Evolutionary conservation across 23 red algal species (phyloP).

Genomic region (Agarophyton chilense): DNA sequence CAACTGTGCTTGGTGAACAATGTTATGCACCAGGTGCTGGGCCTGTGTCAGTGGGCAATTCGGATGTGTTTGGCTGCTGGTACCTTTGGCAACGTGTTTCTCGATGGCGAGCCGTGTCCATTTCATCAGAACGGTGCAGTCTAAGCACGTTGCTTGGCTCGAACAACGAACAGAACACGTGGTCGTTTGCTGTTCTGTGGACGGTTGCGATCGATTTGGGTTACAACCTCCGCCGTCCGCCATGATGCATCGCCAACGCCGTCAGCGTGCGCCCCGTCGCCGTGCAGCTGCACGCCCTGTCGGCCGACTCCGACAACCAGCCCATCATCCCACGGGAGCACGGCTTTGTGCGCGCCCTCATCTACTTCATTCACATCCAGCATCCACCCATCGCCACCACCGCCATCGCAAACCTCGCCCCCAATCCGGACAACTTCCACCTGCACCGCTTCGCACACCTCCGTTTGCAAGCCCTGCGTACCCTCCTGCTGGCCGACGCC

Average conservation of each 20-base stretch:
- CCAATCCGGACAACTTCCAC: constrained; percentile 71
- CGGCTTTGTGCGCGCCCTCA: constrained; percentile 73
- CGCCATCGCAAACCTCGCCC: constrained; percentile 77
- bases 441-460: constrained; percentile 49
- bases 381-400: constrained; percentile 62
- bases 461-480: constrained; percentile 25
- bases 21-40: too few relatives aligned
- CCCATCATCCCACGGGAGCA: constrained; percentile 86
- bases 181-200: too few relatives aligned
- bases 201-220: too few relatives aligned
- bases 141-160: too few relatives aligned
- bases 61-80: too few relatives aligned
- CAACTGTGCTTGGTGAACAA: too few relatives aligned
- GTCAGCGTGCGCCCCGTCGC: constrained; percentile 81
- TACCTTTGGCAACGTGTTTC: too few relatives aligned
- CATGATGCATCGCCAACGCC: constrained; percentile 66
- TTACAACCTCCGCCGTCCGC: neutral
- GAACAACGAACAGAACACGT: too few relatives aligned
- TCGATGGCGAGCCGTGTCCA: too few relatives aligned
- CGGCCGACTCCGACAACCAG: constrained; percentile 84
- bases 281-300: constrained; percentile 79
- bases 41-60: too few relatives aligned
- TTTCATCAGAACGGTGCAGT: too few relatives aligned
- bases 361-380: constrained; percentile 52
- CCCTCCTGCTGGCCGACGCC: constrained; percentile 17